Evolutionary conservation across 345 rosid genomes (phyloP).

Genomic region (Brassica carinata): DNA sequence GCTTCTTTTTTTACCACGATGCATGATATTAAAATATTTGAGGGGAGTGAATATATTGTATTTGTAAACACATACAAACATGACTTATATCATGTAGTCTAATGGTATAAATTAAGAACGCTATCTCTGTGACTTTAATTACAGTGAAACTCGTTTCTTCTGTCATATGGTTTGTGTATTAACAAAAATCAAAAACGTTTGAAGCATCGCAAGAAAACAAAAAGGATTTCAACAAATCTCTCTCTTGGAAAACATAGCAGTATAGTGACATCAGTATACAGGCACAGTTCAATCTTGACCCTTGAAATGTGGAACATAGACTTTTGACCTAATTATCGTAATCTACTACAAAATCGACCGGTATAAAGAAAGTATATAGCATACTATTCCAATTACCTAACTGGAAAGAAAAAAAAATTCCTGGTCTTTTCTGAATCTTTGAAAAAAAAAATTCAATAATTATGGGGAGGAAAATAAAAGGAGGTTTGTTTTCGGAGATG

Average conservation of each 20-base stretch:
- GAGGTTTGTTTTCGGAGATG: constrained; percentile 38
- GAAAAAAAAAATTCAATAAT: constrained; percentile 34
- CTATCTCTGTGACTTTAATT: neutral
- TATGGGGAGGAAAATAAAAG: constrained; percentile 35
- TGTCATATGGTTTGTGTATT: neutral
- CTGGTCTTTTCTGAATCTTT: constrained; percentile 40
- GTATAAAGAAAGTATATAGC: constrained; percentile 4
- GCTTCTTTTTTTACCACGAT: too few relatives aligned
- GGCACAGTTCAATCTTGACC: constrained; percentile 31
- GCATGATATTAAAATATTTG: neutral
- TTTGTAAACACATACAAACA: neutral
- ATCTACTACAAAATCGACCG: constrained; percentile 15
- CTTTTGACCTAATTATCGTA: constrained; percentile 24
- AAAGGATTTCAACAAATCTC: neutral
- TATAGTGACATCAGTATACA: constrained; percentile 14
- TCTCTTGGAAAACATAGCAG: constrained; percentile 11
- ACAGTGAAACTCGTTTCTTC: neutral
- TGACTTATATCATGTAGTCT: neutral
- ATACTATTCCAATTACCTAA: constrained; percentile 27
- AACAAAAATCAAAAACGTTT: neutral
- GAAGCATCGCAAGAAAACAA: neutral
- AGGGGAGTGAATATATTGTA: neutral
- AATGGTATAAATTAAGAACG: neutral
- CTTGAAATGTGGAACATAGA: constrained; percentile 20
- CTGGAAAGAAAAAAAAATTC: constrained; percentile 10